Evolutionary conservation across 1,139 yeast genomes (phyloP), one percentile per base, ranked within the genome.

Genomic region (Nakaseomyces nivariensis): DNA sequence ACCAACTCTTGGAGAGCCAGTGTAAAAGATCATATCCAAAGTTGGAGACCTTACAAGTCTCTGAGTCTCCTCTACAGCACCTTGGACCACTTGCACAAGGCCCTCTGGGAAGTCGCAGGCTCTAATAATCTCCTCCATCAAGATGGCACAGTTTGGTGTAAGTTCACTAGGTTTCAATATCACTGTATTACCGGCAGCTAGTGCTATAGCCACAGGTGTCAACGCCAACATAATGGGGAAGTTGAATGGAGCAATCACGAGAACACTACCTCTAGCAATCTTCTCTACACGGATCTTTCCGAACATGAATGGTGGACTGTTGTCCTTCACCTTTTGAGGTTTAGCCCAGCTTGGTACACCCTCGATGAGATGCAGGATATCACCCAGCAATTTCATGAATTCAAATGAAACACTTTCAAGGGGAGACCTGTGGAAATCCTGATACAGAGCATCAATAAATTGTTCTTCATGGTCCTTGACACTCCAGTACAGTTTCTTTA

Each of bases 111-210:
- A 79, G 45, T 78, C 67, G 2, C 81, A 78, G 9, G 72, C 63
- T 29, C 72, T 66, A 38, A 90, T 67, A n/a, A 87, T 62, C 37
- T 74, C 72, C 25, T 82, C 74, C 50, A 89, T 64, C 29, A 78
- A 74, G 33, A 67, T 64, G 5, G 89, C 72, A 49, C 83, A 78
- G 56, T 76, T 70, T 0, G 95, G 92, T 2, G 85, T 78, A 52
- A 76, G 66, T 66, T 92, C 97, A 37, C 86, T 78, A 34, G 88
- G 95, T 66, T 90, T 90, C 61, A 85, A 71, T 26, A 86, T 80
- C 29, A 86, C 94, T 6, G 82, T 75, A 66, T 90, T 90, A 25
- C 97, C 97, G 24, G 85, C 89, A 1, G 96, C 89, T 58, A 92
- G 71, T 1, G 96, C 96, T 32, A 88, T 88, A 38, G 82, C 74